Conservation (phyloP, 257 asterid species). For the Fraxinus anomala region DNA sequence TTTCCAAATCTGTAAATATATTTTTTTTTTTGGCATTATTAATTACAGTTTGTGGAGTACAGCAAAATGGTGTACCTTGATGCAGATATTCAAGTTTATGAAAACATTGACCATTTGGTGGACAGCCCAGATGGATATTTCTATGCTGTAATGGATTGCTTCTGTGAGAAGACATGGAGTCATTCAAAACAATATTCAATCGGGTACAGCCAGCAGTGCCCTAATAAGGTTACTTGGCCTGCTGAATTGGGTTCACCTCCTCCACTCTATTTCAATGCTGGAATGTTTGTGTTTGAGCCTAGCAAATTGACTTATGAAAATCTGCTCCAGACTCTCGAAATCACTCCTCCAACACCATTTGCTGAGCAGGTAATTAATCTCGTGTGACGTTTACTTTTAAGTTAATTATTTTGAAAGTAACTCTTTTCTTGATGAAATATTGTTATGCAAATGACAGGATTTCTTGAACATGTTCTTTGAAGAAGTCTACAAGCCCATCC, state of each 20-base stretch:
- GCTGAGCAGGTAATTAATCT: conserved; percentile 56
- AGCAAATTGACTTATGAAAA: conserved; percentile 40
- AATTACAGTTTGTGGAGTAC: conserved; percentile 51
- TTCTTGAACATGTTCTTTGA: conserved; percentile 38
- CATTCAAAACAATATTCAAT: conserved; percentile 49
- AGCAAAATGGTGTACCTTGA: conserved; percentile 67
- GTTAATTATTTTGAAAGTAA: no score
- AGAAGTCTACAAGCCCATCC: conserved; percentile 30
- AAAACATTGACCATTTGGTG: conserved; percentile 57
- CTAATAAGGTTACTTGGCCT: conserved; percentile 54
- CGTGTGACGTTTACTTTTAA: no score
- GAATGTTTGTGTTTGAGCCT: conserved; percentile 59
- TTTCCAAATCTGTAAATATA: no score
- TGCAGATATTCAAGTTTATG: conserved; percentile 60
- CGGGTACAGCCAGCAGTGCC: conserved; percentile 67
- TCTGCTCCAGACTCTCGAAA: conserved; percentile 44
- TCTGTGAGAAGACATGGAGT: conserved; percentile 68
- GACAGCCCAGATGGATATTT: conserved; percentile 56
- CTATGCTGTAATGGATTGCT: conserved; percentile 63
- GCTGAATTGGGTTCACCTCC: conserved; percentile 56
- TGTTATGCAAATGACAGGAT: conserved; percentile 25
- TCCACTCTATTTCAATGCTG: conserved; percentile 60
- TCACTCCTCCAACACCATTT: conserved; percentile 59
- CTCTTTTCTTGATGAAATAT: neutral
- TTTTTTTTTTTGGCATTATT: no score